Percentiles rank a stretch among this genome's conserved stretches.
Conservation (phyloP, 225 moss, liverwort and hornwort genomes). For the Ulota crispa region DNA sequence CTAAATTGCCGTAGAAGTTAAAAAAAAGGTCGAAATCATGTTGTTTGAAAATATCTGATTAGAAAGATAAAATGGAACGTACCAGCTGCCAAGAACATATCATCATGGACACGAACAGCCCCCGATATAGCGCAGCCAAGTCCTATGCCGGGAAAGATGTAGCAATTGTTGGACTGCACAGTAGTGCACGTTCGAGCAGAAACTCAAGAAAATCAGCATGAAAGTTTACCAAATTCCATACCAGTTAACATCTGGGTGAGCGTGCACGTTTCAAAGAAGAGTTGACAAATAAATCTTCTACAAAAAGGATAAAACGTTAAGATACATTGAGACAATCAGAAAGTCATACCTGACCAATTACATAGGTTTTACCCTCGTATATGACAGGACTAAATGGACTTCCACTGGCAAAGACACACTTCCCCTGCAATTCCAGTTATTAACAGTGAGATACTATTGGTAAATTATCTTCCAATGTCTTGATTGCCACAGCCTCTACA, state of each 20-base stretch:
- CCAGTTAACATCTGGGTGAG: neutral
- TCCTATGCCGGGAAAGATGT: constrained; percentile 87
- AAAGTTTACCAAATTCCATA: constrained; percentile 1
- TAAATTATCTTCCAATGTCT: neutral
- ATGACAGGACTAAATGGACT: constrained; percentile 80
- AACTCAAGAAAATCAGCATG: neutral
- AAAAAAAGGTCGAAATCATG: neutral
- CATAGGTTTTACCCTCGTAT: constrained; percentile 62
- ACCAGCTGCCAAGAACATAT: constrained; percentile 92
- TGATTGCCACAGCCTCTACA: neutral
- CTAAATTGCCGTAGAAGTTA: neutral
- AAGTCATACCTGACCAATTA: constrained; percentile 69
- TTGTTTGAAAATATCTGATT: neutral
- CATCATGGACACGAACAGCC: constrained; percentile 69
- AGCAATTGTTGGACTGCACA: constrained; percentile 82
- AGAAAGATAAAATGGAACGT: constrained; percentile 12
- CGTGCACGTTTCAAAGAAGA: neutral
- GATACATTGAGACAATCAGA: neutral
- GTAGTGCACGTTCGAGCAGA: constrained; percentile 16
- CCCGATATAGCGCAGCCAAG: constrained; percentile 79
- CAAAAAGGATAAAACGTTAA: neutral
- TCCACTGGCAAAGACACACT: constrained; percentile 91
- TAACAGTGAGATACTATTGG: neutral
- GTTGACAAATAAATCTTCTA: neutral
- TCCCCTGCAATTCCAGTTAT: constrained; percentile 55